These are phyloP conservation scores for Echites panduratus DNA, from an alignment of 257 asterid species.

Conservation along the genomic window DNA sequence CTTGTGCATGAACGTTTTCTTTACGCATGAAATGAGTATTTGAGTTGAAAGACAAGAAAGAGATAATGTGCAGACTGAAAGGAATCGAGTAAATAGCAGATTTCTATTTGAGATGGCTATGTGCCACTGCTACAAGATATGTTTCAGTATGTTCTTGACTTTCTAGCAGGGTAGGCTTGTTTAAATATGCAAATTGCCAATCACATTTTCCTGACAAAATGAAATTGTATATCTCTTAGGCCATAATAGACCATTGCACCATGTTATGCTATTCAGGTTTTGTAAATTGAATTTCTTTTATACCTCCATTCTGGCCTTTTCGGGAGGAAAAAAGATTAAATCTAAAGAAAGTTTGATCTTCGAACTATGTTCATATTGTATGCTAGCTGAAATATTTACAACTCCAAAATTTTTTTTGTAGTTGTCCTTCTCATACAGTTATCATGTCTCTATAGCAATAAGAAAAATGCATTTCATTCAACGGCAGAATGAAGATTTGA, in stretches of 20 bases:
- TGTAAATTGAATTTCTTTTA: background rate
- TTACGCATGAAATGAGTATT: background rate
- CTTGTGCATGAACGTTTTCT: background rate
- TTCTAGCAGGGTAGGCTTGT: background rate
- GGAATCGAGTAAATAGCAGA: background rate
- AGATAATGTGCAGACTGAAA: background rate
- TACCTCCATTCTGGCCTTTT: background rate
- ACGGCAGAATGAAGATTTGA: constrained; percentile 16
- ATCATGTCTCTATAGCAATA: constrained; percentile 9
- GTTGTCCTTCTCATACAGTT: constrained; percentile 5
- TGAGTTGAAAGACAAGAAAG: background rate
- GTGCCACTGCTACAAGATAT: background rate
- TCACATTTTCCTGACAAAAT: background rate
- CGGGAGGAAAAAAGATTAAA: background rate
- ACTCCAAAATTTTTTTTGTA: background rate
- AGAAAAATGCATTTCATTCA: constrained; percentile 8
- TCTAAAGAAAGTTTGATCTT: background rate
- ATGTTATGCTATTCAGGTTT: background rate
- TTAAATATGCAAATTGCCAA: background rate
- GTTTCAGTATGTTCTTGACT: background rate
- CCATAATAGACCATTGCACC: background rate
- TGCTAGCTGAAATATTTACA: background rate
- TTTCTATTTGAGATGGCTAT: background rate
- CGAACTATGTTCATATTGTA: background rate
- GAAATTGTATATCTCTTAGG: background rate